These are phyloP conservation scores for Kazachstania psychrophila DNA, from an alignment of 805 yeast genomes.

Conservation along the genomic window DNA sequence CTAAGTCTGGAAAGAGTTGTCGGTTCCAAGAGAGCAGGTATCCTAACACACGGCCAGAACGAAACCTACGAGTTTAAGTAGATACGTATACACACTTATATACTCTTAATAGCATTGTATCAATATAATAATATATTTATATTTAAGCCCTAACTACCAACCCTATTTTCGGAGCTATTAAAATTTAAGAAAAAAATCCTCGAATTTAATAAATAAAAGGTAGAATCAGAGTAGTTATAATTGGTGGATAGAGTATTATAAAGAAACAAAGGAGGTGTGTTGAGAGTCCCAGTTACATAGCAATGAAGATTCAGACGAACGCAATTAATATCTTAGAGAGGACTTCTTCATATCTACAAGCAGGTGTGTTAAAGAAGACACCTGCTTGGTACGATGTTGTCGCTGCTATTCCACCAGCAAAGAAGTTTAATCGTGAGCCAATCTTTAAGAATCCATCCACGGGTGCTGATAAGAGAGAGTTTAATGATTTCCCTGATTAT, in stretches of 20 bases:
- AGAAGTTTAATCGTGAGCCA: constrained; percentile 37
- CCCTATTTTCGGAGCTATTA: too few species aligned
- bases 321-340: constrained; percentile 73
- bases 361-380: constrained; percentile 58
- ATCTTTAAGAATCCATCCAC: constrained; percentile 18
- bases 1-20: constrained; percentile 73
- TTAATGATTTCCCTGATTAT: constrained; percentile 10
- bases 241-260: too few species aligned
- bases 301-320: constrained; percentile 63
- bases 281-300: too few species aligned
- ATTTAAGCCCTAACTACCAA: too few species aligned
- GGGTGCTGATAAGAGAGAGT: constrained; percentile 5
- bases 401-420: constrained; percentile 71
- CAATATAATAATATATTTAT: neutral
- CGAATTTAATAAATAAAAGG: too few species aligned
- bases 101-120: too few species aligned
- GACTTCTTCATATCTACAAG: constrained; percentile 64
- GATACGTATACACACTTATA: too few species aligned
- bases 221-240: too few species aligned
- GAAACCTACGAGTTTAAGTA: constrained; percentile 68
- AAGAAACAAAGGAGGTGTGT: too few species aligned
- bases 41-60: constrained; percentile 56
- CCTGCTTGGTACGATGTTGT: constrained; percentile 91
- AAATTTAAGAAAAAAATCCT: too few species aligned
- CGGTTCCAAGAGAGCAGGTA: constrained; percentile 63